A percentile compares a stretch with the other conserved stretches of the same genome.
Evolutionary conservation across 306 rosid species (phyloP).

Genomic region (Vigna hirtella): DNA sequence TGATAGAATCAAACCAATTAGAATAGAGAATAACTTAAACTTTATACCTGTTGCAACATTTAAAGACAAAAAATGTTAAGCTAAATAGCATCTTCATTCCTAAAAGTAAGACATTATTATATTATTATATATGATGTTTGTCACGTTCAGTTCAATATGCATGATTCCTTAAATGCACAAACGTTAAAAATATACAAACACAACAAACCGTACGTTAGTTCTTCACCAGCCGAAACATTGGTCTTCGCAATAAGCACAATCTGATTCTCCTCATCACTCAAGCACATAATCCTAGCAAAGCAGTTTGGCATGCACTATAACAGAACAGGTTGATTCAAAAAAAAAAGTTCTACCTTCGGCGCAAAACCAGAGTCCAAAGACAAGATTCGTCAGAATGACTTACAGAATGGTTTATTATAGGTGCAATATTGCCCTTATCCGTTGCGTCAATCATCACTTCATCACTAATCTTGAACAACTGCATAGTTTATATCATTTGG

Average conservation of each 20-base stretch:
- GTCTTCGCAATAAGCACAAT: constrained; percentile 87
- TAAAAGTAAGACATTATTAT: neutral
- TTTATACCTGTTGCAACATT: constrained; percentile 67
- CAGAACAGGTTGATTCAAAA: constrained; percentile 38
- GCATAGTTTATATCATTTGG: constrained; percentile 50
- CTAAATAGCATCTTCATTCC: constrained; percentile 22
- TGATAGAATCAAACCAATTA: no score
- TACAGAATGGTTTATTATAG: constrained; percentile 92
- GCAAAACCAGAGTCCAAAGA: constrained; percentile 21
- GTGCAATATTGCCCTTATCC: constrained; percentile 83
- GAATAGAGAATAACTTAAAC: no score
- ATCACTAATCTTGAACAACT: constrained; percentile 95
- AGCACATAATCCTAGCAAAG: constrained; percentile 84
- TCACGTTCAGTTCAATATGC: constrained; percentile 17
- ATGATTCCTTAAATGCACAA: neutral
- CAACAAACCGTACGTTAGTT: constrained; percentile 73
- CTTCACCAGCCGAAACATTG: constrained; percentile 82
- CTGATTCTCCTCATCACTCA: constrained; percentile 66
- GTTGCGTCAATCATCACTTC: constrained; percentile 94
- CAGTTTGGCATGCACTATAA: constrained; percentile 97
- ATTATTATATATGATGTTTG: constrained; percentile 8
- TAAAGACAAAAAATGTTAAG: constrained; percentile 1
- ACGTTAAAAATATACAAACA: neutral
- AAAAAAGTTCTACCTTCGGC: neutral
- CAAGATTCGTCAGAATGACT: constrained; percentile 47